Base-by-base conservation (phyloP, 768 basidiomycete genomes). In the Dendrothele bispora region DNA sequence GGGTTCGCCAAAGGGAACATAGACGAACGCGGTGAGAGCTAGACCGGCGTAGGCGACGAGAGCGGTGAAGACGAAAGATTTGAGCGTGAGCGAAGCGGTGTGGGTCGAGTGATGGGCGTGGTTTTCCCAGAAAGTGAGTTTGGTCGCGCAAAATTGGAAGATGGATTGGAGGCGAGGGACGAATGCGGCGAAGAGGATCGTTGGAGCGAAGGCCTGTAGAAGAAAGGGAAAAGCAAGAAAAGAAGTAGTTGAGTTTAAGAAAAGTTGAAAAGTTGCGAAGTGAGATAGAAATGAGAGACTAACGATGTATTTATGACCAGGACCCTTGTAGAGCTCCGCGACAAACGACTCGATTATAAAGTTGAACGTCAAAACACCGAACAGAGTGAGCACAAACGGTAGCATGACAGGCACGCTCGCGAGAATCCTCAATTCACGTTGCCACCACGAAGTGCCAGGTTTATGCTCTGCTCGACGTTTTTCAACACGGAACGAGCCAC, bases 261-360 rank as follows among this genome's bases (percentile, higher is more conserved):
- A 28, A 14, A 18, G 6, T 24, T n/a, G 37, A 21, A 20, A 14
- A 26, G 17, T n/a, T n/a, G n/a, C n/a, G n/a, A n/a, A n/a, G n/a
- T n/a, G n/a, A n/a, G n/a, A n/a, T n/a, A n/a, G n/a, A n/a, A n/a
- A n/a, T n/a, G n/a, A n/a, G n/a, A n/a, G 7, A 74, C 90, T 62
- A 56, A 93, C 93, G 15, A 95, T 77, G 48, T 86, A 75, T 51
- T 83, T 72, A 55, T 86, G 78, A 14, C 91, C 91, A 6, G 91
- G 88, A 0, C 97, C 97, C 27, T 85, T 83, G 66, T 98, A 99
- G 11, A 98, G 68, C 36, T 88, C 76, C 0, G 87, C 86, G 11
- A 98, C 86, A 55, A 99, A 95, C 0, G 93, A 94, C 62, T 95
- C 94, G 40, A 95, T 77, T 15, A 90, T 73, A 60, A 93, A 93